Evolutionary conservation across 106 monocot genomes (phyloP), one percentile per base, ranked within the genome.

Genomic region (Agapanthus africanus): DNA sequence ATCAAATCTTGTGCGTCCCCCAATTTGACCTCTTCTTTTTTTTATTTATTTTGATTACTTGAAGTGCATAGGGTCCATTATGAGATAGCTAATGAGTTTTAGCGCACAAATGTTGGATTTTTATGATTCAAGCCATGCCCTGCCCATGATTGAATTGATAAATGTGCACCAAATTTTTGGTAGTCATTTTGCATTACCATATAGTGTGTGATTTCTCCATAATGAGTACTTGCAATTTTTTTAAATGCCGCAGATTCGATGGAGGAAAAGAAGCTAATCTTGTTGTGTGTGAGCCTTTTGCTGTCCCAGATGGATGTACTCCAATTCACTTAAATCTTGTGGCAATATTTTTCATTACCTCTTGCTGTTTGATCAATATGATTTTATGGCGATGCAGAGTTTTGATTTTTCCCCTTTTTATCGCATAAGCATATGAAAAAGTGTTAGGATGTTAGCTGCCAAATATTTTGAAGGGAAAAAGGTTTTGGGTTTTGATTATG

Each of bases 321-420:
- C 72, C 78, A 23, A 76, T 93, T 57, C 93, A 93, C 70, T 79
- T 93, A 71, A 93, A 93, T 84, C 86, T 93, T 66, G 84, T 93
- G 78, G 93, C 90, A 79, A 74, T 50, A 35, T 30, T 37, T n/a
- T n/a, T n/a, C n/a, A n/a, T n/a, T n/a, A n/a, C n/a, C n/a, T 25
- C 10, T 66, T 31, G n/a, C 28, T 5, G 10, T 22, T 49, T 59
- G 59, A n/a, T n/a, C 18, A 33, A 5, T 32, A 32, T 32, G 30
- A 59, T 33, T n/a, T 54, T 32, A 59, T 59, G 9, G 15, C 40
- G 28, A 38, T 65, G 38, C 3, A 65, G 6, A 38, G 37, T 65
- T 33, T 62, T 32, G 4, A 57, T 57, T n/a, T 57, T 8, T 57
- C 27, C 1, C 30, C 4, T 57, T 23, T 27, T 57, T 57, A 3